Evolutionary conservation across 805 yeast species (phyloP), one percentile per base, ranked within the genome.

Genomic region (Starmerella cellae): DNA sequence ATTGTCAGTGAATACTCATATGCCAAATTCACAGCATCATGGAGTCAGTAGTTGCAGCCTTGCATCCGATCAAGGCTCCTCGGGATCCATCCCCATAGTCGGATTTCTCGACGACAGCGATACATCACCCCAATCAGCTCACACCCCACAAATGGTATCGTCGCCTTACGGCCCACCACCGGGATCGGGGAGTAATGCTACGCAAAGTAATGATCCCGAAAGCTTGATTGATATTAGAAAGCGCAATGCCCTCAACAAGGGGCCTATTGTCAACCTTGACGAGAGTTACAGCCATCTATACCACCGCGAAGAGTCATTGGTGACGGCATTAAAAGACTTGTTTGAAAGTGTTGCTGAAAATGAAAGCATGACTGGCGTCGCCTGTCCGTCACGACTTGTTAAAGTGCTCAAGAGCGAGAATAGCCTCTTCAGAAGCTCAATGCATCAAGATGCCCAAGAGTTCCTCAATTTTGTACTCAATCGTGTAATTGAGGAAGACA

Each of bases 401-500:
- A 79, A 75, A 36, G 78, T 79, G 41, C 65, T 88, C 42, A 88
- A 84, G 59, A 72, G 72, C 43, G 87, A 82, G 50, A 91, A 88
- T 58, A 82, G 77, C 52, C 65, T 88, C 54, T 91, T 91, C 60
- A 68, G 94, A 48, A 79, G 84, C 44, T 77, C 82, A 34, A 87
- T 85, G 95, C 98, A 91, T 59, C 98, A 91, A 58, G 98, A 91
- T 66, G 96, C 97, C 4, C 98, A 91, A 61, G 98, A 91, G 62
- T 91, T 91, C 60, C 70, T 87, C 57, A 88, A 87, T 59, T 87
- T 82, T 56, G 59, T 87, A 51, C 66, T 91, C 41, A 91, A 91
- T 60, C 85, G 82, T 48, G 69, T 80, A 16, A 65, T 81, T 38
- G 62, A 68, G 52, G 52, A 57, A 22, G 61, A 69, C 22, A 71